These are phyloP conservation scores for Beauveria varroae DNA, from an alignment of 2,329 filamentous ascomycete species.

Conservation along the genomic window DNA sequence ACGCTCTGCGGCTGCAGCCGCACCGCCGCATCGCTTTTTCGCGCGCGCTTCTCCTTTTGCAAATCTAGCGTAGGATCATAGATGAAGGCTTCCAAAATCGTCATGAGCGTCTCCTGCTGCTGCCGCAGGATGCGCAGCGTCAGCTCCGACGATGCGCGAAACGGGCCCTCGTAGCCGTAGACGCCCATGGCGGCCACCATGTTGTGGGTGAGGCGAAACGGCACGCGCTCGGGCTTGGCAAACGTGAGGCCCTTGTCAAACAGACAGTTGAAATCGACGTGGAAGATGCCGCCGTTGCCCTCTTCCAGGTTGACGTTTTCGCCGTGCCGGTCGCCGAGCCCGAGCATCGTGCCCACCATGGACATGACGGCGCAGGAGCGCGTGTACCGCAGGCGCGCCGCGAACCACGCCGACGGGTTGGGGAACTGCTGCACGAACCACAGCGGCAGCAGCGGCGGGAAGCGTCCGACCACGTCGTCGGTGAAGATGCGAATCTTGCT, in stretches of 20 bases:
- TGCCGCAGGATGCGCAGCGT: conserved; percentile 77
- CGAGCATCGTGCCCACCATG: conserved; percentile 95
- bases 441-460: conserved; percentile 76
- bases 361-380: conserved; percentile 97
- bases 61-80: conserved; percentile 96
- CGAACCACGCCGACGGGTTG: conserved; percentile 87
- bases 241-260: conserved; percentile 98
- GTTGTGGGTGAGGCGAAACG: conserved; percentile 95
- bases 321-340: conserved; percentile 87
- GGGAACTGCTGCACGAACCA: conserved; percentile 98
- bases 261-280: conserved; percentile 98
- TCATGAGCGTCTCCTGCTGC: conserved; percentile 95
- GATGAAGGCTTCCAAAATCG: conserved; percentile 91
- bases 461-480: conserved; percentile 54
- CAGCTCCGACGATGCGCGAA: conserved; percentile 82
- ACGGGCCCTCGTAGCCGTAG: conserved; percentile 88
- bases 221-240: conserved; percentile 87
- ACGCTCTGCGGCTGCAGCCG: conserved; percentile 61
- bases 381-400: conserved; percentile 80
- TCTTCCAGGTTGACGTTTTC: conserved; percentile 96
- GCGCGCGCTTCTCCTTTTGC: conserved; percentile 54
- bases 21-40: conserved; percentile 33
- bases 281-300: conserved; percentile 85
- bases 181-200: conserved; percentile 97
- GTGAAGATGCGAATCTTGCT: conserved; percentile 65